Percentiles rank a stretch among this genome's conserved stretches.
Evolutionary conservation across 208 protist genomes (phyloP).

Genomic region (Endotrypanum monterogeii): DNA sequence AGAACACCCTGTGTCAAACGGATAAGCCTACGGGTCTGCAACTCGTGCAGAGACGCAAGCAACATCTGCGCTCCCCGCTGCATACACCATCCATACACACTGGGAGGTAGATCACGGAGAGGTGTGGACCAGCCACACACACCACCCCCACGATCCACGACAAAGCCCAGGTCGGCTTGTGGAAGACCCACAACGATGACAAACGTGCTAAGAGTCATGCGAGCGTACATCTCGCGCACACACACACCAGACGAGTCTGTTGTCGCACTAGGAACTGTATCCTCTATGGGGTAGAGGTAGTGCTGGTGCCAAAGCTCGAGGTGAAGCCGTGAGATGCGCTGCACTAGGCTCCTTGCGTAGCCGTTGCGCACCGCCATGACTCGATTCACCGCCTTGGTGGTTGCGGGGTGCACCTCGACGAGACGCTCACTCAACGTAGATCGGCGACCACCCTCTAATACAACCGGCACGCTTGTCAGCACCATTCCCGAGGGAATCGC

Average conservation of each 20-base stretch:
- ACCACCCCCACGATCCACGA: constrained; percentile 17
- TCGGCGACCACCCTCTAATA: constrained; percentile 25
- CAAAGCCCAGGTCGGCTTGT: constrained; percentile 44
- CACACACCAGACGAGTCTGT: constrained; percentile 9
- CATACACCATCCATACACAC: constrained; percentile 49
- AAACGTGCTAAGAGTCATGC: constrained; percentile 85
- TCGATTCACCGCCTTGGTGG: constrained; percentile 30
- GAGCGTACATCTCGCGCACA: constrained; percentile 45
- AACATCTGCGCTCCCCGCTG: constrained; percentile 43
- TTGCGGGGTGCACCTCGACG: constrained; percentile 13
- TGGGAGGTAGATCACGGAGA: constrained; percentile 48
- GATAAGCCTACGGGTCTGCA: constrained; percentile 54
- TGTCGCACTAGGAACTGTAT: background rate
- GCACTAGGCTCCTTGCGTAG: constrained; percentile 41
- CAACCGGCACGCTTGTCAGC: constrained; percentile 47
- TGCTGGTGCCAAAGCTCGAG: constrained; percentile 81
- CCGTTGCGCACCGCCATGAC: constrained; percentile 78
- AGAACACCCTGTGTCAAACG: background rate
- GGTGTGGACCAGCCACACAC: constrained; percentile 46
- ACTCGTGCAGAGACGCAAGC: constrained; percentile 34
- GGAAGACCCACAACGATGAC: constrained; percentile 77
- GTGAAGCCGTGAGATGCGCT: constrained; percentile 71
- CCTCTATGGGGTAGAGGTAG: constrained; percentile 17
- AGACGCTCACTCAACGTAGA: constrained; percentile 29
- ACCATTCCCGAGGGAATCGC: constrained; percentile 31